A percentile compares a stretch with the other conserved stretches of the same genome.
Conservation (phyloP, 768 basidiomycete species). For the Leccinum uliginosum region DNA sequence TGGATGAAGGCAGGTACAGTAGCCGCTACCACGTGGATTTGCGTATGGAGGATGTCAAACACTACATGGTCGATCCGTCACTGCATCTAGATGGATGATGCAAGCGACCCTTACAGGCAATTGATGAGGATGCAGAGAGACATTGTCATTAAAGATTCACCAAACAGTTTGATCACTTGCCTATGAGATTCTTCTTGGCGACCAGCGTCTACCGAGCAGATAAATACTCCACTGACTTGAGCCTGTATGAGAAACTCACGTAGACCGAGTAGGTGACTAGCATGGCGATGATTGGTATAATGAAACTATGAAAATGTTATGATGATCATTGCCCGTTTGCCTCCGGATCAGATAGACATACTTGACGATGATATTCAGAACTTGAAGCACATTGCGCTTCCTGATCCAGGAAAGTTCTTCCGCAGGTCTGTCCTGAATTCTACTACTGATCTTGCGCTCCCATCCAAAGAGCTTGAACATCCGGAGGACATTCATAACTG, state of each 20-base stretch:
- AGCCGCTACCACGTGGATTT: neutral
- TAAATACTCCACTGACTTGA: neutral
- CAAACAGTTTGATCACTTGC: neutral
- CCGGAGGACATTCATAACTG: slow-evolving; percentile 52
- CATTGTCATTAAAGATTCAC: neutral
- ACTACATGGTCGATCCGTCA: neutral
- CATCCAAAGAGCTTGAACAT: slow-evolving; percentile 74
- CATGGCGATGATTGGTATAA: slow-evolving; percentile 63
- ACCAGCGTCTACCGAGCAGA: slow-evolving; percentile 2
- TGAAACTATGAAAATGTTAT: slow-evolving; percentile 35
- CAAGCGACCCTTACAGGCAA: neutral
- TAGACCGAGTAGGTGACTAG: slow-evolving; percentile 58
- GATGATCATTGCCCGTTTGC: neutral
- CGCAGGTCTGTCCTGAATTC: slow-evolving; percentile 52
- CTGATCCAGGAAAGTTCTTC: slow-evolving; percentile 54
- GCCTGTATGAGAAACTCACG: slow-evolving; percentile 30
- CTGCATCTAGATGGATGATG: neutral
- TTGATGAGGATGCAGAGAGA: slow-evolving; percentile 9
- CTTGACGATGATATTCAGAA: slow-evolving; percentile 34
- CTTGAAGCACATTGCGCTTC: slow-evolving; percentile 46
- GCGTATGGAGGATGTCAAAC: neutral
- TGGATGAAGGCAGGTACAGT: slow-evolving; percentile 4
- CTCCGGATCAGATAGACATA: slow-evolving; percentile 4
- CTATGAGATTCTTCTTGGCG: slow-evolving; percentile 3
- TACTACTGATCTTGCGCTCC: slow-evolving; percentile 52